Percentiles rank a stretch among this genome's conserved stretches.
phyloP scores from a whole-genome alignment of 2,329 filamentous ascomycete genomes.

The Blastomyces silverae region DNA sequence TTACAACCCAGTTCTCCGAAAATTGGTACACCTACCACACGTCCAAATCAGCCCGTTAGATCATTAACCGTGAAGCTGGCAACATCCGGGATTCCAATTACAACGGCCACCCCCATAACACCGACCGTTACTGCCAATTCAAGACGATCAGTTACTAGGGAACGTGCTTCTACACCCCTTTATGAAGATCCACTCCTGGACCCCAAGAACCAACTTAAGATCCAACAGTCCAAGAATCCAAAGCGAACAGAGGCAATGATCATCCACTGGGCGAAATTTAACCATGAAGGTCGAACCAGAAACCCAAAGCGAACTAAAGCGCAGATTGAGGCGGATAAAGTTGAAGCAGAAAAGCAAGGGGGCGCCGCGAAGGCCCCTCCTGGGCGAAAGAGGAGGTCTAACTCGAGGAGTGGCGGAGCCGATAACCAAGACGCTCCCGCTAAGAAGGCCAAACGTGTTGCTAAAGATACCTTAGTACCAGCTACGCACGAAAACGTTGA shows the following conservation, averaged over 20 bases:
- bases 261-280: conserved; percentile 42
- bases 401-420: conserved; percentile 2
- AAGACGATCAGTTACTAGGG: conserved; percentile 17
- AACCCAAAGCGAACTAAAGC: conserved; percentile 42
- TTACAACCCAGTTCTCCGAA: conserved; percentile 24
- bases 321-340: conserved; percentile 39
- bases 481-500: conserved; percentile 5
- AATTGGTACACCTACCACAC: conserved; percentile 8
- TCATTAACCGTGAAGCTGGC: conserved; percentile 14
- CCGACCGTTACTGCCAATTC: conserved; percentile 19
- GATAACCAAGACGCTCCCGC: background rate
- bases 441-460: conserved; percentile 15
- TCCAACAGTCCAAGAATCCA: conserved; percentile 41
- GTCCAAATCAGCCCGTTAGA: conserved; percentile 5
- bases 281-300: conserved; percentile 38
- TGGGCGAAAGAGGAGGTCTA: conserved; percentile 17
- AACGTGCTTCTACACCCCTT: conserved; percentile 20
- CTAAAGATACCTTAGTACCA: conserved; percentile 10
- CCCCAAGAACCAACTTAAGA: conserved; percentile 30
- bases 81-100: background rate
- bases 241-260: conserved; percentile 42
- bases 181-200: conserved; percentile 23
- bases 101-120: conserved; percentile 11
- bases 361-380: conserved; percentile 1
- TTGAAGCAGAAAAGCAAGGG: conserved; percentile 19